These are phyloP conservation scores for Dryadomyces quercivorus DNA, from an alignment of 2,329 filamentous ascomycete species.

Conservation along the genomic window DNA sequence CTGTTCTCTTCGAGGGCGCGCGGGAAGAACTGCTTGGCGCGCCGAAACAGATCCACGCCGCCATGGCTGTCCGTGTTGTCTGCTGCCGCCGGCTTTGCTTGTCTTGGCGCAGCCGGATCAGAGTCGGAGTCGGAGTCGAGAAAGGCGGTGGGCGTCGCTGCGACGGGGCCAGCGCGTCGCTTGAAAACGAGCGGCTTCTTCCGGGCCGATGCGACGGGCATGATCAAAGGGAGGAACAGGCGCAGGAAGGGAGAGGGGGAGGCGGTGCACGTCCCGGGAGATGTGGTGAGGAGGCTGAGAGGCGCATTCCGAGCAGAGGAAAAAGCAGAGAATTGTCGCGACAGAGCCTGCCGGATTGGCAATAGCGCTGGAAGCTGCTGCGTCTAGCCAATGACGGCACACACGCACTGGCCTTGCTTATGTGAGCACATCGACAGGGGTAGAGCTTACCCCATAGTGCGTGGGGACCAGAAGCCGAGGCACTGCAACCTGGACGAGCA, in stretches of 20 bases:
- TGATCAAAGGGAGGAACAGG: not conserved
- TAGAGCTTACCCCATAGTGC: no score
- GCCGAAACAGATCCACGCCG: constrained; percentile 36
- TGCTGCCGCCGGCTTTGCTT: not conserved
- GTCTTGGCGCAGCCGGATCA: not conserved
- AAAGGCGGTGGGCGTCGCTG: not conserved
- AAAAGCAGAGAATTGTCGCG: not conserved
- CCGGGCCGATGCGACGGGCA: constrained; percentile 1
- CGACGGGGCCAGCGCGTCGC: constrained; percentile 4
- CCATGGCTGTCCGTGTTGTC: constrained; percentile 14
- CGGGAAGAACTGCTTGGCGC: constrained; percentile 36
- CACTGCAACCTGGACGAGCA: no score
- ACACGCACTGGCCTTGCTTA: no score
- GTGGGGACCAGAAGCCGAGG: no score
- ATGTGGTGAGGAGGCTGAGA: not conserved
- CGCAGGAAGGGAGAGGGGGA: not conserved
- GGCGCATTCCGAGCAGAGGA: not conserved
- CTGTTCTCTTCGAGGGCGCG: constrained; percentile 13
- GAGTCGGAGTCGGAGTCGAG: not conserved
- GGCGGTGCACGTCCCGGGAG: not conserved
- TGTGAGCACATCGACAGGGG: no score
- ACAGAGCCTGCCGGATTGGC: not conserved
- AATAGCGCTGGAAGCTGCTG: not conserved
- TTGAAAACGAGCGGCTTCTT: constrained; percentile 12
- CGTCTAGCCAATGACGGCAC: no score